Evolutionary conservation across 2,329 filamentous ascomycete genomes (phyloP), one percentile per base, ranked within the genome.

Genomic region (Fusarium sp.): DNA sequence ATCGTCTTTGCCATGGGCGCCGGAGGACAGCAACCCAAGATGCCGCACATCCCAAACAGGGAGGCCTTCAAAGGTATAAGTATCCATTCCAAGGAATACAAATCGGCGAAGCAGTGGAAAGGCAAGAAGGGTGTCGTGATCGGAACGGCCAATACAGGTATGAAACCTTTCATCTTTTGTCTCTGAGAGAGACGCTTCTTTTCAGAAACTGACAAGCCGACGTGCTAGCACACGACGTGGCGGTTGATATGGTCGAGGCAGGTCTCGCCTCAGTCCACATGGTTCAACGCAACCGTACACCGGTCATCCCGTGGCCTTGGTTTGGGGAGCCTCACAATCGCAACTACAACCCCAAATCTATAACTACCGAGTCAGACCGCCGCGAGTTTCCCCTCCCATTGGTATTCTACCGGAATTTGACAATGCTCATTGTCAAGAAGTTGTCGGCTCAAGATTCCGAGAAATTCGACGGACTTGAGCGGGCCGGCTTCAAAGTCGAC

Each of bases 401-500:
- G 35, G 15, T 17, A 17, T 37, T 37, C 35, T 15, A 18, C 35
- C 35, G 35, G 14, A 37, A 37, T 37, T 7, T 37, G 17, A 9
- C 35, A 9, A 37, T 37, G 35, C 35, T 37, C 35, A 37, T 37
- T 14, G 35, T 37, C 15, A 37, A 37, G 35, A 37, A 37, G 35
- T 9, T 37, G 35, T 37, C 35, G 35, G 15, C 35, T 37, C 7
- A 37, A 37, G 14, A 37, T 14, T 17, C 35, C 15, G 35, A 37
- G 35, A 37, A 37, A 37, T 37, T 37, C 35, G 35, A 37, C 15
- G 35, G 14, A 37, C 35, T 37, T 37, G 35, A 37, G 35, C 35
- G 15, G 44, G 87, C 83, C 0, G 89, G 89, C 0, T 91, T 91
- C 80, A 82, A 83, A 50, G 76, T 88, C 6, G 88, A 91, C 71